Evolutionary conservation across 2,329 filamentous ascomycete species (phyloP), one percentile per base, ranked within the genome.

Genomic region (Achaetomium macrosporum): DNA sequence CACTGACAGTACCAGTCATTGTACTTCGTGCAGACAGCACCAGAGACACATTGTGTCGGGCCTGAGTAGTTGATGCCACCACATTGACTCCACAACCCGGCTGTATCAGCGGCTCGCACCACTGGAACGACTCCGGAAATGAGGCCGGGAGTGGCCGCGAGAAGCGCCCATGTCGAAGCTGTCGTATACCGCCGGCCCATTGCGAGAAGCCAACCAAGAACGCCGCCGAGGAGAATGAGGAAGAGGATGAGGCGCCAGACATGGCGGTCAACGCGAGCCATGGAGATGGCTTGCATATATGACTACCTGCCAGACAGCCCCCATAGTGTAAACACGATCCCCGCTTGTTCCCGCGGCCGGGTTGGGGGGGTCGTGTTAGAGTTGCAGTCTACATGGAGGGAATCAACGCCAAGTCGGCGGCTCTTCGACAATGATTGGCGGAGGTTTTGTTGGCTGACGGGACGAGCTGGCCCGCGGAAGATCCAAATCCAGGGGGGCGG

Each of bases 401-500:
- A 36, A 7, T 25, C 25, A 7, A 25, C 25, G 25, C 25, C 25
- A 25, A 25, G 39, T 41, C 39, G 12, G 8, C 17, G 42, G 29
- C 15, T 5, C 30, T 33, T 11, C 15, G 15, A 16, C 11, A 2
- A 17, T 43, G 51, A 63, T 64, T 64, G 61, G 61, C 47, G 62
- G 61, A 63, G 15, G n/a, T 39, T 45, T 13, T 29, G 3, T 9
- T 8, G 19, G 7, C 19, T 36, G 17, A 39, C 20, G 41, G 48
- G 55, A 13, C 31, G 17, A 25, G 19, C 20, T 45, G 33, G 40
- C 43, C 44, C 44, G 55, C 53, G 56, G 56, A 33, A 17, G 42
- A 30, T 37, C 55, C 56, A 20, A 57, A 64, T 63, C 51, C 56
- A 60, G 60, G 58, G 57, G 56, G 55, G 55, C 63, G 63, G 63